These are phyloP conservation scores for Tremella fuciformis DNA, from an alignment of 768 basidiomycete genomes.

Conservation along the genomic window DNA sequence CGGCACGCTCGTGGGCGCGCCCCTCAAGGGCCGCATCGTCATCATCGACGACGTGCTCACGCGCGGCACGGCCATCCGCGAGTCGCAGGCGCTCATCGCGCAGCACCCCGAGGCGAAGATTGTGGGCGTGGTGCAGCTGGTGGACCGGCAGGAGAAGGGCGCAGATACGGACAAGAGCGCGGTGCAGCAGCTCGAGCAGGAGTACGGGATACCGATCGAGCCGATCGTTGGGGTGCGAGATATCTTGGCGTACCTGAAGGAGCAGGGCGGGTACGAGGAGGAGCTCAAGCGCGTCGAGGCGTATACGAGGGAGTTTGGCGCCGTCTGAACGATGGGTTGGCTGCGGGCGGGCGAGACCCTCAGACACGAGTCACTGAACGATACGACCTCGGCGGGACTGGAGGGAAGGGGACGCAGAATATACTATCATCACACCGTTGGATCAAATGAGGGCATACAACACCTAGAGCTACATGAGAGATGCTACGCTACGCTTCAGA, in stretches of 20 bases:
- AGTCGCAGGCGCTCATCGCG: conserved; percentile 71
- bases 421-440: too few species aligned
- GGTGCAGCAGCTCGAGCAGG: conserved; percentile 73
- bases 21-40: conserved; percentile 75
- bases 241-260: conserved; percentile 75
- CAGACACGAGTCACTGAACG: too few species aligned
- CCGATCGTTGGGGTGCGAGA: conserved; percentile 83
- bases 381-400: too few species aligned
- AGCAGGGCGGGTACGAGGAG: conserved; percentile 61
- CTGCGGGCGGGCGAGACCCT: too few species aligned
- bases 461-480: not conserved
- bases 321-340: conserved; percentile 6
- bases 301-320: conserved; percentile 72
- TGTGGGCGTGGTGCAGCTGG: conserved; percentile 79
- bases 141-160: conserved; percentile 82
- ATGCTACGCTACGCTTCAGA: not conserved
- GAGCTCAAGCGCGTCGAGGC: conserved; percentile 69
- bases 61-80: conserved; percentile 66
- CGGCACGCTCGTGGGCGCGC: conserved; percentile 79
- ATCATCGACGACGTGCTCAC: conserved; percentile 97
- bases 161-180: conserved; percentile 61
- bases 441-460: too few species aligned
- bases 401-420: too few species aligned
- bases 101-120: conserved; percentile 64
- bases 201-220: conserved; percentile 69